These are phyloP conservation scores for Aspergillus costaricaensis DNA, from an alignment of 2,329 filamentous ascomycete genomes.

Conservation along the genomic window DNA sequence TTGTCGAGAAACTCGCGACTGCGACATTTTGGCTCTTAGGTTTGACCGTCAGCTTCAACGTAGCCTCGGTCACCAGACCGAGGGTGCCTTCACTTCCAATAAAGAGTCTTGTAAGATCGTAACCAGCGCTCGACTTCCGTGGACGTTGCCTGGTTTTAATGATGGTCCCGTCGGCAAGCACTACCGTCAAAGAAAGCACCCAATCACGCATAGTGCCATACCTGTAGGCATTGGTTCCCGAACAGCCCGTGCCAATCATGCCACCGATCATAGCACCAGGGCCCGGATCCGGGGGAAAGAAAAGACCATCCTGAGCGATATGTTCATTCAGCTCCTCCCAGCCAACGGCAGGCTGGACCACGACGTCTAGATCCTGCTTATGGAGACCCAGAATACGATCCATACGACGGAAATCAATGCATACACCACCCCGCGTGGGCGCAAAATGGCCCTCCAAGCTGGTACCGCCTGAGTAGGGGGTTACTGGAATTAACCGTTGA, in stretches of 20 bases:
- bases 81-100: conserved; percentile 91
- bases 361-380: conserved; percentile 73
- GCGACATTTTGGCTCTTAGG: conserved; percentile 80
- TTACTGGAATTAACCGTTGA: conserved; percentile 76
- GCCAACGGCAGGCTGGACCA: conserved; percentile 78
- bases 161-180: conserved; percentile 84
- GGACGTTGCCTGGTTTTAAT: conserved; percentile 87
- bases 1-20: conserved; percentile 64
- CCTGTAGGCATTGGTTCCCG: conserved; percentile 84
- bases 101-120: conserved; percentile 86
- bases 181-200: conserved; percentile 83
- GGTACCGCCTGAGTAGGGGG: conserved; percentile 83
- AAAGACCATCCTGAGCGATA: conserved; percentile 71
- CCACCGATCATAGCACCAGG: conserved; percentile 91
- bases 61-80: conserved; percentile 87
- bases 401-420: conserved; percentile 85
- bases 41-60: conserved; percentile 79
- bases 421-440: conserved; percentile 78
- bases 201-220: conserved; percentile 96
- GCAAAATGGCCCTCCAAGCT: conserved; percentile 88
- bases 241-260: conserved; percentile 55
- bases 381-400: conserved; percentile 76
- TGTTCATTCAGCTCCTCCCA: conserved; percentile 86
- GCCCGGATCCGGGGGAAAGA: conserved; percentile 90
- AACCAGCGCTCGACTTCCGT: conserved; percentile 86